These are phyloP conservation scores for Yamadazyma sp. DNA, from an alignment of 1,139 yeast species.

Conservation along the genomic window DNA sequence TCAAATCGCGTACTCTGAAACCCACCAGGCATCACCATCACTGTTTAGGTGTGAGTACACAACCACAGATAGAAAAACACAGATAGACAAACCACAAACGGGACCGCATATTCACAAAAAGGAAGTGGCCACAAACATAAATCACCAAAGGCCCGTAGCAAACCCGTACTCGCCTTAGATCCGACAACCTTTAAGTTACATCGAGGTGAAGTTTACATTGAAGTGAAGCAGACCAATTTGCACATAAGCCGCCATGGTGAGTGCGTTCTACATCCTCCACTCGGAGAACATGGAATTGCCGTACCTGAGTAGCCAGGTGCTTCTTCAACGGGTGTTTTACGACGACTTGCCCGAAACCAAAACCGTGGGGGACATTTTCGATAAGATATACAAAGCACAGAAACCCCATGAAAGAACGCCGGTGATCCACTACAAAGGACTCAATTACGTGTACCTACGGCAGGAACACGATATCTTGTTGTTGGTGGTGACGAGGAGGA, in stretches of 20 bases:
- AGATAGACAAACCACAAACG: too few species aligned
- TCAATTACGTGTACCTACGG: constrained; percentile 32
- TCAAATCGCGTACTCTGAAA: too few species aligned
- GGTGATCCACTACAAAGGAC: constrained; percentile 26
- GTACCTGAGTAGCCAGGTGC: constrained; percentile 33
- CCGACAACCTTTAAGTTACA: too few species aligned
- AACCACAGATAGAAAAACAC: too few species aligned
- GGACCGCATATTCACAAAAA: too few species aligned
- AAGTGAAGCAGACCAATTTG: too few species aligned
- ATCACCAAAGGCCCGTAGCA: too few species aligned
- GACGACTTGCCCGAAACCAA: constrained; percentile 30
- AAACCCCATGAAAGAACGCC: constrained; percentile 30
- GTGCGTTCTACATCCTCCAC: constrained; percentile 39
- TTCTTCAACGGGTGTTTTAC: constrained; percentile 38
- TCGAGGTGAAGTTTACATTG: too few species aligned
- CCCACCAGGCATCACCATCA: too few species aligned
- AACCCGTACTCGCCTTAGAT: too few species aligned
- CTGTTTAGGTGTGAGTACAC: not conserved
- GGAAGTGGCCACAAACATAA: too few species aligned
- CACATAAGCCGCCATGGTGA: constrained; percentile 24
- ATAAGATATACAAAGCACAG: constrained; percentile 22
- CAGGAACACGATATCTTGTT: constrained; percentile 32
- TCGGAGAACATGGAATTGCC: constrained; percentile 32
- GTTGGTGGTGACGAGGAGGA: constrained; percentile 32
- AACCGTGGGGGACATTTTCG: constrained; percentile 28